These are phyloP conservation scores for Daldinia bambusicola DNA, from an alignment of 495 filamentous ascomycete genomes.

Conservation along the genomic window DNA sequence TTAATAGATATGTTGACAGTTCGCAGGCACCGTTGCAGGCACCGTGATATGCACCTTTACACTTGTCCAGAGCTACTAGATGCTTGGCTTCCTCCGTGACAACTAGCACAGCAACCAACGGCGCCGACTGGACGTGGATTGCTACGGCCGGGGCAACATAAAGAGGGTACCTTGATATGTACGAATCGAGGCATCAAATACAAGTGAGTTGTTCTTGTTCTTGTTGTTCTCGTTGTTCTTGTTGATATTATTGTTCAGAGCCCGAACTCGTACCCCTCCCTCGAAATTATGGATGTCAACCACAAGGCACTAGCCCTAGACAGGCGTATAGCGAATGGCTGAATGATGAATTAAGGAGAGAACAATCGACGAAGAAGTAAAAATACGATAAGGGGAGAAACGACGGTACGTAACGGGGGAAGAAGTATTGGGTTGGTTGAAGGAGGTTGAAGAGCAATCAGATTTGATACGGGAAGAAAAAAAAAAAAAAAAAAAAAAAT, in stretches of 20 bases:
- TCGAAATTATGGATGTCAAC: slow-evolving; percentile 13
- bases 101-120: background rate
- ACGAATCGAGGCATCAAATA: slow-evolving; percentile 33
- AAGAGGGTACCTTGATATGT: slow-evolving; percentile 4
- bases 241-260: background rate
- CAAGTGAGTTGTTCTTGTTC: slow-evolving; percentile 7
- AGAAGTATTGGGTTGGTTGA: slow-evolving; percentile 4
- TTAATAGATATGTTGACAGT: slow-evolving; percentile 3
- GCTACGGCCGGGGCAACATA: slow-evolving; percentile 3
- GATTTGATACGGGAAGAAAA: slow-evolving; percentile 29
- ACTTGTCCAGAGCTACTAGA: slow-evolving; percentile 6
- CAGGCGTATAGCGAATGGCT: slow-evolving; percentile 2
- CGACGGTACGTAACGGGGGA: slow-evolving; percentile 30
- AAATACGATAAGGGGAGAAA: slow-evolving; percentile 37
- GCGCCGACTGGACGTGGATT: slow-evolving; percentile 2
- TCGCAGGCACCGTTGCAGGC: background rate
- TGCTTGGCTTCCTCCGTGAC: background rate
- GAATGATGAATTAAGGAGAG: slow-evolving; percentile 11
- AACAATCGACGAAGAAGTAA: slow-evolving; percentile 14
- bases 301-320: slow-evolving; percentile 19
- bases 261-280: slow-evolving; percentile 29
- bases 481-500: slow-evolving; percentile 38
- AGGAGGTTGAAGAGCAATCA: slow-evolving; percentile 34
- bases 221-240: background rate
- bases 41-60: slow-evolving; percentile 9